Base-by-base conservation (phyloP, 1,284 basidiomycete species). In the Apiotrichum mycotoxinovorans region DNA sequence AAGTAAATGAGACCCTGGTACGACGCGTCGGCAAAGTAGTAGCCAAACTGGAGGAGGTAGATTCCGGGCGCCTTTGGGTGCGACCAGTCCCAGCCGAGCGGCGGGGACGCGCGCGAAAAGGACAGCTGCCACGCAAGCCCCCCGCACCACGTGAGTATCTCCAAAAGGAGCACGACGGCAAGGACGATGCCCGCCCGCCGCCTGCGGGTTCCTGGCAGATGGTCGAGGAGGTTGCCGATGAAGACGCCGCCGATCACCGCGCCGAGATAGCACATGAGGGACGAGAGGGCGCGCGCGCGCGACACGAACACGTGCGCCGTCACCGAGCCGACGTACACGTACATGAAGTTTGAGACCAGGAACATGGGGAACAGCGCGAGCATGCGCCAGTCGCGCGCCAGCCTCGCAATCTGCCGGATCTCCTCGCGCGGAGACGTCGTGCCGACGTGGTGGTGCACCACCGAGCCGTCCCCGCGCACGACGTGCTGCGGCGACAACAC, bases 1-100 rank as follows among this genome's bases (percentile, higher is more conserved):
- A 62, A 69, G 64, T 71, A 76, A 15, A 70, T 70, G 17, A 72
- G 69, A 43, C 73, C 75, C 22, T 78, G 75, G 66, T 67, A 76
- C 23, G 69, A 54, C 1, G 75, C 64, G 52, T 78, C 76, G 48
- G 63, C 68, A 30, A 73, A 58, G 53, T 75, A 75, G 58, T 72
- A n/a, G n/a, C n/a, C n/a, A n/a, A n/a, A n/a, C n/a, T n/a, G n/a
- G 14, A 52, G 33, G 33, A 38, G 35, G 15, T 30, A 44, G n/a
- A 46, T 15, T 14, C 52, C 52, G 3, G 43, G 35, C 23, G 52
- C 34, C 20, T 27, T 26, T 18, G 18, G 12, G 37, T 37, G 12
- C n/a, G n/a, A 18, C 41, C 41, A 51, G 49, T 46, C 45, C 45
- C 46, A 40, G 27, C 20, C 14, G 17, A 41, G 27, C 17, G 17